Evolutionary conservation across 345 rosid genomes (phyloP), one percentile per base, ranked within the genome.

Genomic region (Geranium brycei): DNA sequence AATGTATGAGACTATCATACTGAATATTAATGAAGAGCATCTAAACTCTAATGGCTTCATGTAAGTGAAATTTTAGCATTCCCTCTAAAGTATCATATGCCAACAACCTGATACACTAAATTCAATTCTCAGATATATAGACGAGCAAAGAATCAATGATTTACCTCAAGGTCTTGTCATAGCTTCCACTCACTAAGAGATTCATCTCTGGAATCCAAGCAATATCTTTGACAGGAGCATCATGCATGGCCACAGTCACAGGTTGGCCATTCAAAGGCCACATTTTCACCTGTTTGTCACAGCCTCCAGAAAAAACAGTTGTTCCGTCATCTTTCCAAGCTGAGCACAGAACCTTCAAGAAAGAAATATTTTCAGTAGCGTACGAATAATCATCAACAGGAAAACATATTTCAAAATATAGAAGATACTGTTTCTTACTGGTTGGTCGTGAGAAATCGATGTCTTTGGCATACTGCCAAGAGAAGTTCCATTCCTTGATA

Each of bases 231-330:
- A 95, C 70, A 17, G 99, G 93, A 4, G 86, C 95, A 60, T 95
- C 97, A 68, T 95, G 99, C 91, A 88, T 86, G 31, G 95, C 97
- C 58, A 95, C 84, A 71, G 96, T 91, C 64, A 78, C 79, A 53
- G 96, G 82, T 71, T 88, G 99, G 73, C 93, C 91, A 55, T 96
- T 65, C 60, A 93, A 71, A 32, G 97, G 89, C 99, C 99, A 95
- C 99, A 95, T 95, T 77, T 95, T 95, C 16, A 86, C 99, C 77
- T 91, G 99, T 75, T 95, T 95, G 77, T 95, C 97, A 62, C 99
- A 95, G 14, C 99, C 97, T 8, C 93, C 99, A 59, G 86, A 81
- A 72, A 93, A 90, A 32, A 91, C 92, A 2, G 99, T 79, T 19
- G 87, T 86, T 65, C 99, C 99, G 82, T 93, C 99, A 75, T 91